Evolutionary conservation across 2,329 filamentous ascomycete species (phyloP).

Genomic region (Eutypa lata): DNA sequence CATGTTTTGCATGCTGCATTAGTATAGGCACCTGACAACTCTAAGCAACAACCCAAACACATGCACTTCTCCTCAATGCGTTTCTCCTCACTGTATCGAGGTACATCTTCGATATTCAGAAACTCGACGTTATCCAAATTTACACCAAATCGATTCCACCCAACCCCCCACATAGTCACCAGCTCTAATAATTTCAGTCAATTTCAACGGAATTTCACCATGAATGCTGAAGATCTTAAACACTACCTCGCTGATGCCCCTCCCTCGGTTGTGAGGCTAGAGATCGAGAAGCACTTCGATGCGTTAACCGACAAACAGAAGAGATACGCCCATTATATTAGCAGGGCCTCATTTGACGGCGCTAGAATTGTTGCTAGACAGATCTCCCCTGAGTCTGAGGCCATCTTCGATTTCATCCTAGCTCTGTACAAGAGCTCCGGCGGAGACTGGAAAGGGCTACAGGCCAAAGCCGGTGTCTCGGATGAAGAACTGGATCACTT

Average conservation of each 20-base stretch:
- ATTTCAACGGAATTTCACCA: conserved; percentile 30
- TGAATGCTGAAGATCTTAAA: conserved; percentile 59
- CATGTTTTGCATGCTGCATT: not conserved
- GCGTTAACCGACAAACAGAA: conserved; percentile 72
- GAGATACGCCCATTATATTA: conserved; percentile 88
- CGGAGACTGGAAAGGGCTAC: conserved; percentile 70
- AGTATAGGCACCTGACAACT: not conserved
- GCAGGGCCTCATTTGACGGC: conserved; percentile 74
- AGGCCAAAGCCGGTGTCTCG: conserved; percentile 60
- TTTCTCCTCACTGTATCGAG: conserved; percentile 2
- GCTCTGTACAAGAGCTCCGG: conserved; percentile 62
- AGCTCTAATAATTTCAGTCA: not conserved
- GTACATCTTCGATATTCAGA: conserved; percentile 1
- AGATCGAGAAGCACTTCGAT: conserved; percentile 92
- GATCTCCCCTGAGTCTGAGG: conserved; percentile 76
- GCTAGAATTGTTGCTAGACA: conserved; percentile 77
- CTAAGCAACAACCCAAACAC: too few species aligned
- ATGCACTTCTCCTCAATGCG: not conserved
- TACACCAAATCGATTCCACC: conserved; percentile 1
- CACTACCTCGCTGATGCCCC: conserved; percentile 91
- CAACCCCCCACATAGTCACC: conserved; percentile 9
- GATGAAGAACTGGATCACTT: conserved; percentile 64
- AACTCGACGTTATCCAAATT: conserved; percentile 5
- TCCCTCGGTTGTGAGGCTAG: conserved; percentile 80
- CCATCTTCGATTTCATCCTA: conserved; percentile 78